Evolutionary conservation across 805 yeast species (phyloP).

Genomic region (Monosporozyma siamensis): DNA sequence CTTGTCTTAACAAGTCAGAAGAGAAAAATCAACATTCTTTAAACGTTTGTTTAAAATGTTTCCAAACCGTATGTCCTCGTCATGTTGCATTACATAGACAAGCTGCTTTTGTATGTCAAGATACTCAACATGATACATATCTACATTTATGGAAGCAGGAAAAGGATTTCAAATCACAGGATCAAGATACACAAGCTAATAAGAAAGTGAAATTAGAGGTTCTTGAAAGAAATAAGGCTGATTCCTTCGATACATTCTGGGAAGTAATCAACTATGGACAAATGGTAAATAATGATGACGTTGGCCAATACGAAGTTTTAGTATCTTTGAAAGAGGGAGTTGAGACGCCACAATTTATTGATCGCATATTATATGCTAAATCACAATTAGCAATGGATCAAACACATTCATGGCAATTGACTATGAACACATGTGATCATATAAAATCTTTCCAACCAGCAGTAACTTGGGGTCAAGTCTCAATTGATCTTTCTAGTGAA

Average conservation of each 20-base stretch:
- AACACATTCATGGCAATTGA: conserved; percentile 86
- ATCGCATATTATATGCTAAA: conserved; percentile 21
- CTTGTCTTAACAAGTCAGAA: conserved; percentile 37
- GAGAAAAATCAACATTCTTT: conserved; percentile 26
- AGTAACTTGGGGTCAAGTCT: neutral
- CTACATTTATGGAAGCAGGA: conserved; percentile 48
- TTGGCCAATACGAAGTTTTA: neutral
- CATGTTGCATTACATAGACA: conserved; percentile 52
- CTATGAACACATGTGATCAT: conserved; percentile 72
- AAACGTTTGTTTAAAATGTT: conserved; percentile 68
- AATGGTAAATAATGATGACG: conserved; percentile 4
- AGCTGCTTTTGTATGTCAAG: conserved; percentile 16
- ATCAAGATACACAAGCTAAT: conserved; percentile 21
- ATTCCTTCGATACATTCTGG: conserved; percentile 26
- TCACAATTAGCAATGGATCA: conserved; percentile 38
- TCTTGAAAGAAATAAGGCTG: conserved; percentile 25
- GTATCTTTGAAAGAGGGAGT: neutral
- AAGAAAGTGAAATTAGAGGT: conserved; percentile 29
- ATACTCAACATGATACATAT: conserved; percentile 45
- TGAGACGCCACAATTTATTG: conserved; percentile 8
- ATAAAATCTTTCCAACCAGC: conserved; percentile 39
- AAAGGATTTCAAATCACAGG: conserved; percentile 34
- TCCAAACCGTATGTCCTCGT: conserved; percentile 56
- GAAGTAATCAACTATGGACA: conserved; percentile 8
- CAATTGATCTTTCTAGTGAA: neutral